Base-by-base conservation (phyloP, 306 rosid species). In the Hippophae tibetana region DNA sequence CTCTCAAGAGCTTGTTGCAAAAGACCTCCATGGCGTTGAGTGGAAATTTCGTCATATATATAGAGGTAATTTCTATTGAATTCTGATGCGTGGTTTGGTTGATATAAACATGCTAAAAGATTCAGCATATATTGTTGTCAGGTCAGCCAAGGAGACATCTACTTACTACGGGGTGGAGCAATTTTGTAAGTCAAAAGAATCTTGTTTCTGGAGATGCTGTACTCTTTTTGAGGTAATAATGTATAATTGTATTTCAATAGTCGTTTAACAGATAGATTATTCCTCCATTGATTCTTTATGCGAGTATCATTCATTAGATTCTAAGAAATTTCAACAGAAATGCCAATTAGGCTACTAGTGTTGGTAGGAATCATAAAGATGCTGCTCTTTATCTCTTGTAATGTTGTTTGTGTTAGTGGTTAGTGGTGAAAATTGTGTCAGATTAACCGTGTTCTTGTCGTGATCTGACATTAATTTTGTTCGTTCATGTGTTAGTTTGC, bases 101-200 rank as follows among this genome's bases (percentile, higher is more conserved):
- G 65, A 47, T 57, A 25, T 55, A 61, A 55, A 58, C 46, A 62
- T 71, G 65, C 60, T 69, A 54, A 47, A 69, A 31, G 38, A 31
- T 9, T 64, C 38, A 27, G 48, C 58, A 57, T 62, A 27, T 51
- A 50, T 52, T 44, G 54, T 82, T 77, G 52, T 69, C 89, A 90
- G 97, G 97, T 83, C 97, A 90, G 84, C 97, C 97, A 53, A 87
- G 96, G 84, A 71, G 97, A 67, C 97, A 90, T 83, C 83, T 90
- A 45, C 97, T 87, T 58, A 90, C 96, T 56, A 90, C 97, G 9
- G 96, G 97, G 47, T 90, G 97, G 97, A 90, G 97, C 78, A 67
- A 79, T 79, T 90, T 90, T 60, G 95, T 90, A 47, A 81, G 90
- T 83, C 97, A 85, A 76, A 90, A 90, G 85, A 87, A 76, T 81